phyloP scores from a whole-genome alignment of 2,329 filamentous ascomycete genomes.

The Monosporascus sp. region DNA sequence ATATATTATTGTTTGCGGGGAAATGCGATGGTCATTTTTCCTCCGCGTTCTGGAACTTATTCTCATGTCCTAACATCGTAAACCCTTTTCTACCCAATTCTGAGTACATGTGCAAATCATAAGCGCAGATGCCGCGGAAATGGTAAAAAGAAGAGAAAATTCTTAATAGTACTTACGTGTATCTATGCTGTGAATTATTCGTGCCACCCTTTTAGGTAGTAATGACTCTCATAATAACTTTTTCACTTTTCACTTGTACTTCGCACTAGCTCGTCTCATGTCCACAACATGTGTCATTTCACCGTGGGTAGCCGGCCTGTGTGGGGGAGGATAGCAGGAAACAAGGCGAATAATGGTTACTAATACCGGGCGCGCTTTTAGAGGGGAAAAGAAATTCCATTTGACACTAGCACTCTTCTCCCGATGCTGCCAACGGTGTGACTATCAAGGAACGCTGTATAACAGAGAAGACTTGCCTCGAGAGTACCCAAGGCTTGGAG shows the following conservation, averaged over 20 bases:
- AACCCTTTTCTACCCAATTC: too few species aligned
- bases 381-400: too few species aligned
- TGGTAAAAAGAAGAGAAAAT: conserved; percentile 9
- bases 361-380: background rate
- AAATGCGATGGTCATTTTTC: background rate
- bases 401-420: too few species aligned
- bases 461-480: background rate
- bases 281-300: background rate
- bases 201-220: background rate
- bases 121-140: conserved; percentile 7
- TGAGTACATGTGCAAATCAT: too few species aligned
- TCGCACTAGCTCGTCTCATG: background rate
- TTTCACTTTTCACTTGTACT: background rate
- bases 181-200: background rate
- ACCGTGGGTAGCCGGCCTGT: background rate
- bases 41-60: too few species aligned
- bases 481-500: background rate
- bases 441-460: too few species aligned
- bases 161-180: background rate
- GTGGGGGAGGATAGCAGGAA: background rate
- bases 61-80: too few species aligned
- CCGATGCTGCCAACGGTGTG: too few species aligned
- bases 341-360: background rate
- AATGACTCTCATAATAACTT: background rate
- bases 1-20: background rate